Conservation (phyloP, 805 yeast species). For the Starmerella vaccinii region DNA sequence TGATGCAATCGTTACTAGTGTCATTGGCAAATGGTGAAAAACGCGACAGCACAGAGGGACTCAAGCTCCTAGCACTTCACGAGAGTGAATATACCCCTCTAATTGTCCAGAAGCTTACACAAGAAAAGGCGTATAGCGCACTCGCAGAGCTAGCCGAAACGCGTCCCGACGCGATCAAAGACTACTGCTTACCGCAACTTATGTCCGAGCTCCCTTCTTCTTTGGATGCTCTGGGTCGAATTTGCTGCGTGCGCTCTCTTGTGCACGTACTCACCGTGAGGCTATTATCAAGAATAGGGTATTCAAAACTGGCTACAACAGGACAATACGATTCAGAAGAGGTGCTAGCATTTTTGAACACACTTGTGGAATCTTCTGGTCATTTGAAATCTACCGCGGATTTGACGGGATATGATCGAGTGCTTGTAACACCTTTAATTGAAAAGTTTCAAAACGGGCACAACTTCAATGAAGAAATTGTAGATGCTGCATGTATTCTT, state of each 20-base stretch:
- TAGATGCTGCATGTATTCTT: conserved; percentile 22
- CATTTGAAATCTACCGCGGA: conserved; percentile 20
- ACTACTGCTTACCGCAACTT: conserved; percentile 43
- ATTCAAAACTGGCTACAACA: too few relatives aligned
- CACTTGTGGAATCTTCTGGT: conserved; percentile 26
- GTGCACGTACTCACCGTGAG: conserved; percentile 35
- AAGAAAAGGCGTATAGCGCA: conserved; percentile 45
- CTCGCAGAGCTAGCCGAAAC: conserved; percentile 40
- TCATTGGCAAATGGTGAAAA: conserved; percentile 61
- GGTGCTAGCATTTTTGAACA: conserved; percentile 23
- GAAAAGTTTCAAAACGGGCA: not conserved
- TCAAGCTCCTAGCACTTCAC: conserved; percentile 41
- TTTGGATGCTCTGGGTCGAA: conserved; percentile 29
- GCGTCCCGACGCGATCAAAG: conserved; percentile 38
- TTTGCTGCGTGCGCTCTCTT: conserved; percentile 31
- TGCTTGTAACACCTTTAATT: conserved; percentile 4
- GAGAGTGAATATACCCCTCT: conserved; percentile 18
- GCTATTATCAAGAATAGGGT: conserved; percentile 29
- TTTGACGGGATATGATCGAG: conserved; percentile 15
- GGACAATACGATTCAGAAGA: too few relatives aligned
- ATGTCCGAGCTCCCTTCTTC: conserved; percentile 44
- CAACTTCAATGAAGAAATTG: not conserved
- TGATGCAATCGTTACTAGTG: conserved; percentile 53
- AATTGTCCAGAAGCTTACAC: conserved; percentile 17
- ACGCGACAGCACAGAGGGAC: conserved; percentile 53